phyloP scores from a whole-genome alignment of 768 basidiomycete genomes.

The Gelatoporia subvermispora region DNA sequence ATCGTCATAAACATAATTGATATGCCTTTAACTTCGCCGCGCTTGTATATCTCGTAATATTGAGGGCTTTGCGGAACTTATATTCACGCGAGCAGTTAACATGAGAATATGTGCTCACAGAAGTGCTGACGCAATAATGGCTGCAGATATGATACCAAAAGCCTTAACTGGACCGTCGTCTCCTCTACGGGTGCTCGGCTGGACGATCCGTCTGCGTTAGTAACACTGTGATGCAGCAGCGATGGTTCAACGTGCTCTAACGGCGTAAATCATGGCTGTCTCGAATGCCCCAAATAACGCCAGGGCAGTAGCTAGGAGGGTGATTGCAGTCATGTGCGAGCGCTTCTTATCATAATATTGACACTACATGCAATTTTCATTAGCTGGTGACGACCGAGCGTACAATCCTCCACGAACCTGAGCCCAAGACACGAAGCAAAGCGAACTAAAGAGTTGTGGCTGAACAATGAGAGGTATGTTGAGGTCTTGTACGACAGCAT shows the following conservation, averaged over 20 bases:
- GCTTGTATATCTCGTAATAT: constrained; percentile 70
- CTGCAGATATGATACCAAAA: constrained; percentile 58
- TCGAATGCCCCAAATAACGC: constrained; percentile 53
- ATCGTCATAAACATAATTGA: constrained; percentile 64
- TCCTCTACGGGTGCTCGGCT: constrained; percentile 35
- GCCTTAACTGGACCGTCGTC: constrained; percentile 39
- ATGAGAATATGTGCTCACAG: constrained; percentile 30
- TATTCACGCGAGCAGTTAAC: too few species aligned
- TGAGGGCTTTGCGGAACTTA: constrained; percentile 41
- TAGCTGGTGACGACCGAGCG: too few species aligned
- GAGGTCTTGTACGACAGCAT: constrained; percentile 56
- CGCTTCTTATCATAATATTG: constrained; percentile 53
- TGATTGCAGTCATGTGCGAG: constrained; percentile 28
- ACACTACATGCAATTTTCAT: constrained; percentile 43
- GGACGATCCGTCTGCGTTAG: not conserved
- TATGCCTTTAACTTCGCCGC: constrained; percentile 61
- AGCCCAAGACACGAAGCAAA: constrained; percentile 59
- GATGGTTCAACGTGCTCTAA: constrained; percentile 37
- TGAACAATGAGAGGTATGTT: constrained; percentile 72
- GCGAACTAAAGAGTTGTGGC: constrained; percentile 57
- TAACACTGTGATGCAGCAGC: not conserved
- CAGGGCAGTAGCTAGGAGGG: constrained; percentile 35
- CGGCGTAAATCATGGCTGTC: constrained; percentile 51
- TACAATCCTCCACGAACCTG: constrained; percentile 39
- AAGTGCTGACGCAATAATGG: constrained; percentile 48